Evolutionary conservation across 148 eudicot genomes (phyloP), one percentile per base, ranked within the genome.

Genomic region (Amaranthus hypochondriacus): DNA sequence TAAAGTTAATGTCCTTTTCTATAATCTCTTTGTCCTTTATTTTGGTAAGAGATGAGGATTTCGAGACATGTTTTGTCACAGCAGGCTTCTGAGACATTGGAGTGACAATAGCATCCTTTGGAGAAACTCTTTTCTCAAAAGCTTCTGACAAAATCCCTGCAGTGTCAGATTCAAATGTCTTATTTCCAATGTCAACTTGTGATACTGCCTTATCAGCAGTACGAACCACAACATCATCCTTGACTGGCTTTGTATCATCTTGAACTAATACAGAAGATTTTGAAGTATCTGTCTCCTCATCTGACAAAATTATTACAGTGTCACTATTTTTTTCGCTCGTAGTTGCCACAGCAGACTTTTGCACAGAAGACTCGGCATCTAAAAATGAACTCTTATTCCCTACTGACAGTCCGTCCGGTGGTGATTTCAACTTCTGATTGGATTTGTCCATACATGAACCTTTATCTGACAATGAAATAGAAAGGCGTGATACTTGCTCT

Each of bases 401-500:
- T 49, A 62, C 57, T 58, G 79, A 62, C 18, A 80, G 61, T 72
- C 77, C 78, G 73, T 73, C 81, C 48, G 83, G 68, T 58, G 18
- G 70, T 56, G 76, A 76, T 79, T 70, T 74, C 21, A 77, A 76
- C 78, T 81, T 83, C 67, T 64, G 75, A 7, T 72, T 68, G 50
- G 66, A 44, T 74, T 78, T 77, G 47, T 82, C 76, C 70, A 60
- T 66, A 54, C 21, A 49, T 46, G 76, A 78, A 66, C 74, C 68
- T 76, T 82, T 76, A 78, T 76, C 74, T 66, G 85, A 74, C 78
- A 89, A 81, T 70, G 86, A 87, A 81, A 84, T 82, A 70, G 94
- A 90, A 75, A 95, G 94, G 11, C 73, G 69, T 69, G 83, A 84
- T 53, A 89, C 86, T 68, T 92, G 89, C 79, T 87, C 85, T 21